Evolutionary conservation across 2,329 filamentous ascomycete genomes (phyloP).

Genomic region (Epichloe sylvatica): DNA sequence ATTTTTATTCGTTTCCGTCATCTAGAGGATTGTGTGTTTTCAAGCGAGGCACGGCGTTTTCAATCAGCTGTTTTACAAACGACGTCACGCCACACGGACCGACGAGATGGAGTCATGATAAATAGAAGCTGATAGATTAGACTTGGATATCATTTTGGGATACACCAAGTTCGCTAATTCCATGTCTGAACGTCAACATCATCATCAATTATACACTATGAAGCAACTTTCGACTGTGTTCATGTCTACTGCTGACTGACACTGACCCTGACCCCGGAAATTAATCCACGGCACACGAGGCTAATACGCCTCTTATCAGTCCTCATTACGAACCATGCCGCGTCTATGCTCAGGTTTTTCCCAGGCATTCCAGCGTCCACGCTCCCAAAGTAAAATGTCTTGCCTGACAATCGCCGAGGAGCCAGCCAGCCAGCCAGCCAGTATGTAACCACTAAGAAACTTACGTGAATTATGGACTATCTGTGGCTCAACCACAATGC

Average conservation of each 20-base stretch:
- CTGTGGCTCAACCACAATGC: neutral
- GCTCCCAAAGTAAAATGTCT: neutral
- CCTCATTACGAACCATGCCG: neutral
- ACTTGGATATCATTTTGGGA: neutral
- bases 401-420: neutral
- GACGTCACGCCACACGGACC: no score
- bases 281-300: neutral
- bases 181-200: no score
- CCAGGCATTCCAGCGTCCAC: neutral
- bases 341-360: neutral
- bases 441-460: neutral
- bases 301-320: neutral
- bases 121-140: neutral
- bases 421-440: neutral
- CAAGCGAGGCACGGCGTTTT: neutral
- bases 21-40: neutral
- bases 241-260: neutral
- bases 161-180: no score
- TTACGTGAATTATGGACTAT: neutral
- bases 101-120: neutral
- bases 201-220: no score
- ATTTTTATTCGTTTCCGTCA: neutral
- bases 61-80: neutral
- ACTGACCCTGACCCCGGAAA: neutral
- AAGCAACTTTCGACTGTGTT: neutral